Evolutionary conservation across 2,329 filamentous ascomycete genomes (phyloP), one percentile per base, ranked within the genome.

Genomic region (Verticillium zaregamsianum): DNA sequence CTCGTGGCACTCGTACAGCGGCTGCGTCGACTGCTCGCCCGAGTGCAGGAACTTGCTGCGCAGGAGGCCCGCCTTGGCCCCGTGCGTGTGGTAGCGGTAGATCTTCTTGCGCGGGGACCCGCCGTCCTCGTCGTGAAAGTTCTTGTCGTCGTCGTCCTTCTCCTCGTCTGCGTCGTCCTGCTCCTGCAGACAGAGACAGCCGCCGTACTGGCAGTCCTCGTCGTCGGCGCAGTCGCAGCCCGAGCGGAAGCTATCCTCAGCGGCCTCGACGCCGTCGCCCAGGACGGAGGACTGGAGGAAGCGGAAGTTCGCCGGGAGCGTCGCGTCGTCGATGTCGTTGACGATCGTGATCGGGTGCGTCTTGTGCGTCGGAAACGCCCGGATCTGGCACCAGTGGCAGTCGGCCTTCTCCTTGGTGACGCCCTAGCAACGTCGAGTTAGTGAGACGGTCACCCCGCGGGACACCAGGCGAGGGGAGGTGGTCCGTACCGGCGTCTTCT

Each of bases 1-100:
- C 2, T 82, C 77, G 67, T 95, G 92, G 71, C 92, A 96, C 69
- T 96, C 92, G 73, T 93, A 94, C 62, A 96, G 90, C 0, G 89
- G 85, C 37, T 82, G 73, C 45, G 83, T 80, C 31, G 83, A 86
- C 20, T 9, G 9, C 1, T 9, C 25, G 6, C 45, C 25, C 25
- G 37, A 40, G 28, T 79, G 67, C 14, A 88, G 77, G 54, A 84
- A 77, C 54, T 78, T 78, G 31, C 78, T 77, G 20, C 84, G 77
- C 55, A 90, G 72, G 20, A 82, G 76, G 0, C 83, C 85, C 1
- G 79, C 78, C 61, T 81, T 82, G 12, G 68, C 67, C 0, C 86
- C 86, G 28, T 78, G 78, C 5, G 79, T 77, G 68, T 87, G 83
- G 70, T 94, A 94, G 0, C 89, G 88, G 64, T 91, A 91, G 15